These are phyloP conservation scores for Antitrichia curtipendula DNA, from an alignment of 225 moss, liverwort and hornwort genomes.

Conservation along the genomic window DNA sequence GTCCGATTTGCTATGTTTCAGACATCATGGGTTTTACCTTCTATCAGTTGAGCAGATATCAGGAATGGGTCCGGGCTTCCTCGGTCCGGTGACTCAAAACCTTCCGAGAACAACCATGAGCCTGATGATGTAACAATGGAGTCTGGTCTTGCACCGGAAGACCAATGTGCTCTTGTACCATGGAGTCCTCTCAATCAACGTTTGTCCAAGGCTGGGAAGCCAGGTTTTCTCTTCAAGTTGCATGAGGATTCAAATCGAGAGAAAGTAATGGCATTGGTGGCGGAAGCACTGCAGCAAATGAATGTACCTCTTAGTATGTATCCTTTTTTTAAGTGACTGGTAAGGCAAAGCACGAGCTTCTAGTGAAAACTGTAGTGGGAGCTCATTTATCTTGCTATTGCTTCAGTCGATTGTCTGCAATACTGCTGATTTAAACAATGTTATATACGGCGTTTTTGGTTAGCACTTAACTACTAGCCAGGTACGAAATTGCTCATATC, in stretches of 20 bases:
- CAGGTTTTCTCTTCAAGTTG: neutral
- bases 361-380: neutral
- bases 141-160: neutral
- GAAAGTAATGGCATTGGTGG: conserved; percentile 2
- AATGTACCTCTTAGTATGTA: conserved; percentile 41
- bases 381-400: neutral
- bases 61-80: conserved; percentile 28
- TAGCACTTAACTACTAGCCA: conserved; percentile 11
- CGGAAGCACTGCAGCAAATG: conserved; percentile 13
- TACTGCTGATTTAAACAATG: neutral
- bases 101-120: neutral
- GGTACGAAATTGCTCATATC: conserved; percentile 69
- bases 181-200: neutral
- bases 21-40: conserved; percentile 12
- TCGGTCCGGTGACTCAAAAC: neutral
- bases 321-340: conserved; percentile 9
- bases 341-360: neutral
- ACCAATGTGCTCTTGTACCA: neutral
- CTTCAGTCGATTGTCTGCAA: neutral
- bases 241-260: conserved; percentile 7
- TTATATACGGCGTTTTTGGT: neutral
- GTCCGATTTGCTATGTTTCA: neutral
- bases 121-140: neutral
- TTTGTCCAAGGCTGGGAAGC: neutral
- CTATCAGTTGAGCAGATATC: conserved; percentile 37